Evolutionary conservation across 768 basidiomycete species (phyloP), one percentile per base, ranked within the genome.

Genomic region (Boletus barrowsii): DNA sequence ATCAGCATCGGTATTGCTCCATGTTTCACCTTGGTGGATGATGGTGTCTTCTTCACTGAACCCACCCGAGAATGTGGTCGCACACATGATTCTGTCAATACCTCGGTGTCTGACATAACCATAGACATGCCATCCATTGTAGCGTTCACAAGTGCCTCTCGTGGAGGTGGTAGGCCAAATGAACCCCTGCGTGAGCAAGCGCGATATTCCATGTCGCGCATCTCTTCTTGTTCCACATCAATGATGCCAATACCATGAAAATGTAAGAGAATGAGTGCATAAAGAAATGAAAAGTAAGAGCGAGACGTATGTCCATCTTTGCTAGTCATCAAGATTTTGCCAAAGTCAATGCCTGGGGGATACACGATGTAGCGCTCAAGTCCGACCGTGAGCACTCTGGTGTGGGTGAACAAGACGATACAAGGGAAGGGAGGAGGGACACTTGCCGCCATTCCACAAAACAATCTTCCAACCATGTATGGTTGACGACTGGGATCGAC

Each of bases 401-500:
- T 36, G 3, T 5, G 18, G 17, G 30, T 66, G 22, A 63, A 45
- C 10, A 32, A 3, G 22, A 44, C 10, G 3, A 42, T 14, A 40
- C 1, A 8, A 7, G n/a, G n/a, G n/a, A 10, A 42, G 10, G 0
- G 20, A 35, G 9, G 10, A 26, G 6, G 35, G 14, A n/a, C 2
- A 33, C 56, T 43, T 40, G 66, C 44, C 80, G 79, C 93, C 94
- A 97, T 48, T 83, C 78, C 20, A 83, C 71, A 64, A 94, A 89
- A 66, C 91, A 95, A 57, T 94, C 91, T 64, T 97, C 94, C 4
- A 97, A 76, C 92, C 93, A 97, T 0, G 80, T 78, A 61, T 98
- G 94, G 61, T 93, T 96, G 11, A 95, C 87, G 53, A 94, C 76
- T 0, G 92, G 87, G 56, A 95, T 88, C 0, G 81, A 82, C 94